Percentiles rank a stretch among this genome's conserved stretches.
phyloP scores from a whole-genome alignment of 352 stramenopile genomes.

The Pythium volutum region DNA sequence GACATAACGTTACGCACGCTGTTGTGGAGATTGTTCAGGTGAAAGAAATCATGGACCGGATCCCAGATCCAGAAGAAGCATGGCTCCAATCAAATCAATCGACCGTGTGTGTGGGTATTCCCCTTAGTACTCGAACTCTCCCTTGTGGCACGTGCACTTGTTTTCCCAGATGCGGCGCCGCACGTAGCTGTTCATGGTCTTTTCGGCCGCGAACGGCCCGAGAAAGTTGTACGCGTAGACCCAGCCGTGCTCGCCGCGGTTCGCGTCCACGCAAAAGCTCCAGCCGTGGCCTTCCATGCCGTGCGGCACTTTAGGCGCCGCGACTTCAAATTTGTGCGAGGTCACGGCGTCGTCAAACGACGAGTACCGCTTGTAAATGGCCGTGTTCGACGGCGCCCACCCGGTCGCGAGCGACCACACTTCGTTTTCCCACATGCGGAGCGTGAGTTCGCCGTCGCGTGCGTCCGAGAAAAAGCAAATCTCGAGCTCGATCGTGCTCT shows the following conservation, averaged over 20 bases:
- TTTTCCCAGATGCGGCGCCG: slow-evolving; percentile 74
- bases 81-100: too few relatives aligned
- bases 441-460: slow-evolving; percentile 32
- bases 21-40: too few relatives aligned
- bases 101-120: too few relatives aligned
- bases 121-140: too few relatives aligned
- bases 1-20: too few relatives aligned
- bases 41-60: too few relatives aligned
- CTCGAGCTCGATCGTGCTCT: slow-evolving; percentile 54
- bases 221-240: slow-evolving; percentile 61
- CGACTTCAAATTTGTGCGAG: slow-evolving; percentile 42
- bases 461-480: slow-evolving; percentile 39
- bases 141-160: slow-evolving; percentile 42
- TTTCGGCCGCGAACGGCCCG: slow-evolving; percentile 53
- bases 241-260: slow-evolving; percentile 59
- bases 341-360: slow-evolving; percentile 46
- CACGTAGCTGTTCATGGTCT: slow-evolving; percentile 52
- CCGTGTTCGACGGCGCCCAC: slow-evolving; percentile 46
- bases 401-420: slow-evolving; percentile 43
- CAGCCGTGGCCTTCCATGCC: slow-evolving; percentile 46
- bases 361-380: slow-evolving; percentile 50
- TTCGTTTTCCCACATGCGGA: slow-evolving; percentile 69
- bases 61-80: too few relatives aligned
- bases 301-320: slow-evolving; percentile 36
- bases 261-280: slow-evolving; percentile 40